These are phyloP conservation scores for Sporothrix globosa DNA, from an alignment of 2,329 filamentous ascomycete genomes.

Conservation along the genomic window DNA sequence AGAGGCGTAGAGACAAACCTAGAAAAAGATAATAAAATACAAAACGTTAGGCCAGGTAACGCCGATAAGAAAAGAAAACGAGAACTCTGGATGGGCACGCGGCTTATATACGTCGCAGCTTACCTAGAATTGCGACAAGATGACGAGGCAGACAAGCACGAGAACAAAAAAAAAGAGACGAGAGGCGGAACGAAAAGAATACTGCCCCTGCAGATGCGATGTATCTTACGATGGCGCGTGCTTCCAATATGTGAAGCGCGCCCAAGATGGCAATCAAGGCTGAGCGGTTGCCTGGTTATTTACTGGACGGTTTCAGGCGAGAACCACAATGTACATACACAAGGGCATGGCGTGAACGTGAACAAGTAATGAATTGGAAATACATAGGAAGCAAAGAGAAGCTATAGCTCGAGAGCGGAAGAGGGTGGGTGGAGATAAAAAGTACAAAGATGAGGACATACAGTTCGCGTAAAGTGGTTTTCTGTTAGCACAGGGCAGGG, in stretches of 20 bases:
- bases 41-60: not conserved
- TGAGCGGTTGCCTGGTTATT: conserved; percentile 19
- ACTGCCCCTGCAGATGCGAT: conserved; percentile 12
- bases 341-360: not conserved
- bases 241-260: conserved; percentile 26
- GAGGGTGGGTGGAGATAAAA: conserved; percentile 17
- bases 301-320: conserved; percentile 15
- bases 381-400: conserved; percentile 5
- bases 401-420: not conserved
- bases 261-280: not conserved
- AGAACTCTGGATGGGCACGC: conserved; percentile 5
- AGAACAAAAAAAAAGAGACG: not conserved
- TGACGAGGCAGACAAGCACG: conserved; percentile 3
- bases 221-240: not conserved
- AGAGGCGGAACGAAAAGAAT: conserved; percentile 1
- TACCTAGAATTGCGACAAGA: not conserved
- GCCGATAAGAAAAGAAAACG: not conserved
- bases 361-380: not conserved
- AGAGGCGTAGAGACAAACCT: not conserved
- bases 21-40: not conserved
- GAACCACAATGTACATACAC: not conserved
- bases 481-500: conserved; percentile 1
- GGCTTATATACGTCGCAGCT: conserved; percentile 21
- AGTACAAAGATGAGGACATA: conserved; percentile 7
- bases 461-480: conserved; percentile 25